Conservation (phyloP, 352 stramenopile genomes). For the Achlya hypogyna region DNA sequence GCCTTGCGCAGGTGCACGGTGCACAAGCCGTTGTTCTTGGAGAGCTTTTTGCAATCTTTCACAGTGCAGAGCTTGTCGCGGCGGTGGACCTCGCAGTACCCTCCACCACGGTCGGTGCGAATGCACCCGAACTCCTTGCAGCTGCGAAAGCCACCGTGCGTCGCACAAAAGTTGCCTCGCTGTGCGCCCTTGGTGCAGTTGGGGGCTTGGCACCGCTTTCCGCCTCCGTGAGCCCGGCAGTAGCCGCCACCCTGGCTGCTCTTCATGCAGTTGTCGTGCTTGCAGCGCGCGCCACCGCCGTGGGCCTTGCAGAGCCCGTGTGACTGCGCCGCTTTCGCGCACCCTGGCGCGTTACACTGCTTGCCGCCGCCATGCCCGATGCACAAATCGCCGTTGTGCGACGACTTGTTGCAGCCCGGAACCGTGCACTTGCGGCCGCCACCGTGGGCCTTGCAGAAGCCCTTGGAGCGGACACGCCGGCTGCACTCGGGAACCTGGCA, state of each 20-base stretch:
- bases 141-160: constrained; percentile 70
- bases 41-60: constrained; percentile 67
- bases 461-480: constrained; percentile 75
- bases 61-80: constrained; percentile 43
- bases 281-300: constrained; percentile 80
- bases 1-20: constrained; percentile 80
- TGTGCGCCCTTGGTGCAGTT: constrained; percentile 80
- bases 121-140: constrained; percentile 72
- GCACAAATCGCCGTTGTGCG: constrained; percentile 75
- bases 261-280: constrained; percentile 68
- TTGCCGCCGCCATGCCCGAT: constrained; percentile 80
- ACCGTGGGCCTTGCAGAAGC: constrained; percentile 81
- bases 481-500: constrained; percentile 80
- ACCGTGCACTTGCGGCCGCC: constrained; percentile 84
- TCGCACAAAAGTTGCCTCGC: constrained; percentile 58
- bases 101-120: constrained; percentile 25
- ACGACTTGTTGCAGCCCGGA: constrained; percentile 68
- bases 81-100: constrained; percentile 3
- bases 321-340: constrained; percentile 75
- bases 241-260: constrained; percentile 72
- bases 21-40: constrained; percentile 80
- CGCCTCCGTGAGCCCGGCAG: constrained; percentile 76
- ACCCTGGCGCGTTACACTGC: constrained; percentile 73
- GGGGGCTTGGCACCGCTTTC: constrained; percentile 69
- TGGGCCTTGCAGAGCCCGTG: constrained; percentile 77